Evolutionary conservation across 2,329 filamentous ascomycete genomes (phyloP).

Genomic region (Colletotrichum endophyticum): DNA sequence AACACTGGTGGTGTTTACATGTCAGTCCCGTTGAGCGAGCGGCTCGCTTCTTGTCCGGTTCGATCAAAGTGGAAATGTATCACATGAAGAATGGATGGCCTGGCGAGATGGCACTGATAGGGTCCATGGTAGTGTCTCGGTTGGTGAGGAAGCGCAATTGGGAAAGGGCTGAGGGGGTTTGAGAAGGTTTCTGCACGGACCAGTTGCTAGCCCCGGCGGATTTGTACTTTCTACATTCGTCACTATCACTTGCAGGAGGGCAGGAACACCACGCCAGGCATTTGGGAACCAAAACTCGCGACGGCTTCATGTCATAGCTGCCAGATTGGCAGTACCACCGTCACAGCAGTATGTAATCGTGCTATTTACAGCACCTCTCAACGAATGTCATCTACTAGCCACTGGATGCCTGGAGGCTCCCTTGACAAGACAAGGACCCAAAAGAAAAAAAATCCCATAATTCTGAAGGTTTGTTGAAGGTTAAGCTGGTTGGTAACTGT

Average conservation of each 20-base stretch:
- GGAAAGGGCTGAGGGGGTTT: conserved; percentile 49
- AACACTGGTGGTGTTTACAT: not conserved
- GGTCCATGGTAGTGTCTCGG: not conserved
- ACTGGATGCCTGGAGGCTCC: not conserved
- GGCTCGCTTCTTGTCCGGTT: not conserved
- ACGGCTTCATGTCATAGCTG: not conserved
- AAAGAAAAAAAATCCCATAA: not conserved
- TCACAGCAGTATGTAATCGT: not conserved
- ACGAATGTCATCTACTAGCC: not conserved
- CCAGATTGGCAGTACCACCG: not conserved
- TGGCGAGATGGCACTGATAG: not conserved
- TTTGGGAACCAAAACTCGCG: not conserved
- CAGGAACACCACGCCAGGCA: not conserved
- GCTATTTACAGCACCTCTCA: not conserved
- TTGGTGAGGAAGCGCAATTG: conserved; percentile 4
- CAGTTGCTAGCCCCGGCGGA: not conserved
- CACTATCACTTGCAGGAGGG: not conserved
- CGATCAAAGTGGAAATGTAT: not conserved
- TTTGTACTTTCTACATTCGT: conserved; percentile 38
- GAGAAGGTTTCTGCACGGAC: conserved; percentile 51
- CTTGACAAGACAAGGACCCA: not conserved
- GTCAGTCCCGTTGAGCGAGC: not conserved
- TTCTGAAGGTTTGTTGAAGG: not conserved
- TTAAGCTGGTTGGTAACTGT: not conserved
- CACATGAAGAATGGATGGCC: not conserved